phyloP scores from a whole-genome alignment of 2,329 filamentous ascomycete genomes.

The Paracorniculantispora psalliotae region DNA sequence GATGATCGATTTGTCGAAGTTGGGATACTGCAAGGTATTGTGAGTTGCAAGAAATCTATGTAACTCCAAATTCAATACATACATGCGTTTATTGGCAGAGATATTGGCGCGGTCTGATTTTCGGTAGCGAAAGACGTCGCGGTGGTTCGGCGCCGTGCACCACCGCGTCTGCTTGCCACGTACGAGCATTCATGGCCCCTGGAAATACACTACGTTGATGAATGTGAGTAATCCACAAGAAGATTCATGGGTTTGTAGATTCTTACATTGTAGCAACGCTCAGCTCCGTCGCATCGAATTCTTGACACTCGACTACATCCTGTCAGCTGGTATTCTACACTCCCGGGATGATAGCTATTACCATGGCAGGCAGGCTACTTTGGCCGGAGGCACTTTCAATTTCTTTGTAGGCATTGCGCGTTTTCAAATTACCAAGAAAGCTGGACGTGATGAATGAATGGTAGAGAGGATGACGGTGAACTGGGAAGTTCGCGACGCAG shows the following conservation, averaged over 20 bases:
- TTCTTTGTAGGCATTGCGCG: not conserved
- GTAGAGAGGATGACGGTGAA: not conserved
- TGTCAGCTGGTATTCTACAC: not conserved
- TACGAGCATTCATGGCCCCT: constrained; percentile 4
- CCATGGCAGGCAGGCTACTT: constrained; percentile 5
- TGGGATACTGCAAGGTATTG: not conserved
- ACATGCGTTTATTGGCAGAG: not conserved
- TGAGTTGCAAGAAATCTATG: not conserved
- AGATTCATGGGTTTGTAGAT: not conserved
- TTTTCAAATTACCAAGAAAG: not conserved
- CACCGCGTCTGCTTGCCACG: constrained; percentile 4
- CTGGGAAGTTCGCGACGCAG: not conserved
- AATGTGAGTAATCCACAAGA: not conserved
- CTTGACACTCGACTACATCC: not conserved
- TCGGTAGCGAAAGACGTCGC: not conserved
- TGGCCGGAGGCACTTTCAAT: not conserved
- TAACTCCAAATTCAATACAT: not conserved
- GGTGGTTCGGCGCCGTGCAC: not conserved
- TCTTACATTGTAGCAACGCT: not conserved
- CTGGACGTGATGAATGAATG: not conserved
- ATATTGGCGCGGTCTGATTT: not conserved
- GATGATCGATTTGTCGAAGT: constrained; percentile 1
- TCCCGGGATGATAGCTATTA: not conserved
- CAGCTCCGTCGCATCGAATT: not conserved
- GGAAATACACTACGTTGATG: not conserved